Evolutionary conservation across 306 rosid genomes (phyloP).

Genomic region (Glycine latifolia): DNA sequence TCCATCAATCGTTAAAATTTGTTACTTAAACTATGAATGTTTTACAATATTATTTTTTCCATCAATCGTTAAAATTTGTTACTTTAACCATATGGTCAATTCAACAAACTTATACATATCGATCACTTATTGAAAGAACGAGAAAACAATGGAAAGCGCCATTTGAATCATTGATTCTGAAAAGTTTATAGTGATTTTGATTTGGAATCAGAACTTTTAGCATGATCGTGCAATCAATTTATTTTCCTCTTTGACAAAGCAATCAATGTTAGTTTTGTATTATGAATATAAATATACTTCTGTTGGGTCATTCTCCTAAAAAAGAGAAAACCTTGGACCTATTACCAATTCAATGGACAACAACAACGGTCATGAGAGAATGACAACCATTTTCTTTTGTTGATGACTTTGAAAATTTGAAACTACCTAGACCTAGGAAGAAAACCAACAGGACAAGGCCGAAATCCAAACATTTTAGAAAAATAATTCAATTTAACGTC

Average conservation of each 20-base stretch:
- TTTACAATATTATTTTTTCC: no score
- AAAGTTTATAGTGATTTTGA: neutral
- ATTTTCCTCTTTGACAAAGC: neutral
- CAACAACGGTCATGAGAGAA: neutral
- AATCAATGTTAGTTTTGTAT: neutral
- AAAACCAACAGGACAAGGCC: neutral
- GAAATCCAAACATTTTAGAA: neutral
- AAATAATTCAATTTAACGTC: neutral
- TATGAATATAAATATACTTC: neutral
- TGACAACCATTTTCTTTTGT: neutral
- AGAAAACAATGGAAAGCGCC: neutral
- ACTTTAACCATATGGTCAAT: neutral
- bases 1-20: no score
- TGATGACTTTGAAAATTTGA: slow-evolving; percentile 15
- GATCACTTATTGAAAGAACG: no score
- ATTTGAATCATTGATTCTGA: neutral
- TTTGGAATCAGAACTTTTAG: neutral
- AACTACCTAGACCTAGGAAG: neutral
- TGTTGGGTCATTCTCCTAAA: neutral
- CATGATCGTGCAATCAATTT: neutral
- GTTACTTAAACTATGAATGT: no score
- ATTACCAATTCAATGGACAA: slow-evolving; percentile 7
- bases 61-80: neutral
- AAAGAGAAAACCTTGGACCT: neutral
- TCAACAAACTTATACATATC: no score